These are phyloP conservation scores for Novymonas esmeraldas DNA, from an alignment of 208 protist genomes.

Conservation along the genomic window DNA sequence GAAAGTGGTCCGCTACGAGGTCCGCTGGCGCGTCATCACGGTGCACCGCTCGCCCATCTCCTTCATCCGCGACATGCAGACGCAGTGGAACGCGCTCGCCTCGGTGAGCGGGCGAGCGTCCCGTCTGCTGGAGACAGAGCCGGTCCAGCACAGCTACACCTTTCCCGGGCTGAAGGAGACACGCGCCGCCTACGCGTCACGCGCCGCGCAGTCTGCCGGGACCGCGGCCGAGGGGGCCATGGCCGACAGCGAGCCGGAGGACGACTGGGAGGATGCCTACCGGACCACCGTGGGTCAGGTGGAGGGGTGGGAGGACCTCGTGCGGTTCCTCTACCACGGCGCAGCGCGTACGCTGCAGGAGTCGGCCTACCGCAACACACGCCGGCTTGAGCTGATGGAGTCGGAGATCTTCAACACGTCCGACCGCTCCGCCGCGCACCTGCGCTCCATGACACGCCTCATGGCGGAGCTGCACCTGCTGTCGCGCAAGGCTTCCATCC, in stretches of 20 bases:
- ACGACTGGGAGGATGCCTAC: constrained; percentile 1
- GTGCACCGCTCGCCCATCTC: constrained; percentile 52
- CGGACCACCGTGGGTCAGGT: constrained; percentile 20
- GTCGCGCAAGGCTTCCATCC: constrained; percentile 37
- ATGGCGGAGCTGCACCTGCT: constrained; percentile 59
- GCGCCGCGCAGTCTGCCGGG: constrained; percentile 3
- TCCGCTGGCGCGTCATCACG: constrained; percentile 55
- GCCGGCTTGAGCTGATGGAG: constrained; percentile 60
- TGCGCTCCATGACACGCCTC: constrained; percentile 26
- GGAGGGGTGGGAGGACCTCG: constrained; percentile 39
- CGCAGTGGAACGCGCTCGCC: constrained; percentile 38
- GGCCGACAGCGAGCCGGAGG: constrained; percentile 14
- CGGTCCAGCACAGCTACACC: background rate
- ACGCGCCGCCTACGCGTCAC: background rate
- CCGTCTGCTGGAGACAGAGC: constrained; percentile 3
- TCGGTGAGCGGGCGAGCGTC: constrained; percentile 1
- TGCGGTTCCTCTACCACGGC: constrained; percentile 47
- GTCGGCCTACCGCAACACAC: constrained; percentile 36
- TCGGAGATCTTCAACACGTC: constrained; percentile 34
- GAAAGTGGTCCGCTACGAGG: constrained; percentile 1
- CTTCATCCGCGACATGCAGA: constrained; percentile 49
- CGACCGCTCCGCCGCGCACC: constrained; percentile 12
- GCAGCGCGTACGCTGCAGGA: constrained; percentile 39
- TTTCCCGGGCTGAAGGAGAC: background rate
- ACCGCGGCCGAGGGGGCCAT: background rate